Percentiles rank a stretch among this genome's conserved stretches.
These are phyloP conservation scores for Sophora flavescens DNA, from an alignment of 306 rosid species.

Conservation along the genomic window DNA sequence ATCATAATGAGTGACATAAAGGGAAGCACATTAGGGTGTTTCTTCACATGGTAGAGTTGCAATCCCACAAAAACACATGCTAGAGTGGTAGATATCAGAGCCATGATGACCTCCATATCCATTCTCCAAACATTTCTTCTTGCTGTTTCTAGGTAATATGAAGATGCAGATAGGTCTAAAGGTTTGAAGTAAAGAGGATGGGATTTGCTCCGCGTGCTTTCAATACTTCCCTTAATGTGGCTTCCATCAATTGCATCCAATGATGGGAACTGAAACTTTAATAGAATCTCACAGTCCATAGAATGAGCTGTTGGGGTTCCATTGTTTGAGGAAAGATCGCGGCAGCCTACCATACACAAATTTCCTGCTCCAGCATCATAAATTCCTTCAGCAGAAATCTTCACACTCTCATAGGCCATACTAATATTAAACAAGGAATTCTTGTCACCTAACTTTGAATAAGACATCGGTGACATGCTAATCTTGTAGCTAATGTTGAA, in stretches of 20 bases:
- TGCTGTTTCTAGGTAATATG: constrained; percentile 13
- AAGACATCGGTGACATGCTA: background rate
- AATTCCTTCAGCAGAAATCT: constrained; percentile 66
- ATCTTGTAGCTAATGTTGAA: constrained; percentile 55
- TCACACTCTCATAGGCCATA: background rate
- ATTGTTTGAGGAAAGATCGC: constrained; percentile 33
- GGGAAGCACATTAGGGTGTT: constrained; percentile 57
- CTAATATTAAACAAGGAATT: constrained; percentile 17
- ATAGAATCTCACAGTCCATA: constrained; percentile 61
- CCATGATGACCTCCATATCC: constrained; percentile 66
- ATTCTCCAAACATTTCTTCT: constrained; percentile 52
- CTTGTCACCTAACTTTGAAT: background rate
- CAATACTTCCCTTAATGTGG: constrained; percentile 54
- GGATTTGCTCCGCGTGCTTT: constrained; percentile 56
- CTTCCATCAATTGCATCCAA: constrained; percentile 8
- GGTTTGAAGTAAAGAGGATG: constrained; percentile 62
- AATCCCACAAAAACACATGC: constrained; percentile 60
- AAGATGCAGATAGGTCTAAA: constrained; percentile 47
- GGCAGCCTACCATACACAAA: constrained; percentile 81
- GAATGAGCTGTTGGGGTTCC: constrained; percentile 22
- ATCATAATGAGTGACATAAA: constrained; percentile 68
- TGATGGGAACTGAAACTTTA: constrained; percentile 64
- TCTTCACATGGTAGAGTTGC: constrained; percentile 69
- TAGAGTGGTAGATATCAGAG: constrained; percentile 64
- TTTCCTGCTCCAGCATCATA: constrained; percentile 65